Evolutionary conservation across 176 grass and related monocot genomes (phyloP), one percentile per base, ranked within the genome.

Genomic region (Eremochloa ophiuroides): DNA sequence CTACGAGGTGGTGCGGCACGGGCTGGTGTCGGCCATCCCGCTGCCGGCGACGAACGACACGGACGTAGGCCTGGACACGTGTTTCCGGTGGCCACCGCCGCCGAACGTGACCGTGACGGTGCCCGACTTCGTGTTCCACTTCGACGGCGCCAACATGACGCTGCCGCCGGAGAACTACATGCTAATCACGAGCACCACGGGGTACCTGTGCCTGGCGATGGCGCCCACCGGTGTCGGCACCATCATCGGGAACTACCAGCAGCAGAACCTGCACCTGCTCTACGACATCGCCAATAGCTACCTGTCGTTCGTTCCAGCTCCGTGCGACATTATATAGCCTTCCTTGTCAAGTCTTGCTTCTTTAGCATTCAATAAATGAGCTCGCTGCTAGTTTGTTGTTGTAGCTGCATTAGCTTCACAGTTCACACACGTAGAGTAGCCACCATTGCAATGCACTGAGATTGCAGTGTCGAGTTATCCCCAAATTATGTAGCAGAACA

Each of bases 351-450:
- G 6, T 44, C 40, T 23, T 27, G 38, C 26, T 71, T 42, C 59
- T 47, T 75, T 23, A 26, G 23, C 7, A 22, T 25, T 74, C 13
- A 83, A 83, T 83, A 83, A 76, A 83, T 83, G 76, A 76, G 25
- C 67, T 55, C 61, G 59, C 39, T 34, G 53, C 18, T 43, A 28
- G 12, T 14, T 34, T 2, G 27, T 61, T n/a, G 79, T 72, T 25
- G 79, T 68, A 25, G 46, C 53, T 42, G 48, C 29, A 23, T 23
- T 56, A 67, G 46, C 29, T 13, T 70, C 46, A 20, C n/a, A n/a
- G n/a, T n/a, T n/a, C n/a, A n/a, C n/a, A n/a, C 17, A 15, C 0
- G 29, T 75, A 55, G 81, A 46, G 43, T 66, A 75, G 76, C 13
- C 27, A 47, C n/a, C n/a, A n/a, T n/a, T 47, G 60, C 27, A 65